Base-by-base conservation (phyloP, 1,284 basidiomycete genomes). In the Moesziomyces parantarcticus region DNA sequence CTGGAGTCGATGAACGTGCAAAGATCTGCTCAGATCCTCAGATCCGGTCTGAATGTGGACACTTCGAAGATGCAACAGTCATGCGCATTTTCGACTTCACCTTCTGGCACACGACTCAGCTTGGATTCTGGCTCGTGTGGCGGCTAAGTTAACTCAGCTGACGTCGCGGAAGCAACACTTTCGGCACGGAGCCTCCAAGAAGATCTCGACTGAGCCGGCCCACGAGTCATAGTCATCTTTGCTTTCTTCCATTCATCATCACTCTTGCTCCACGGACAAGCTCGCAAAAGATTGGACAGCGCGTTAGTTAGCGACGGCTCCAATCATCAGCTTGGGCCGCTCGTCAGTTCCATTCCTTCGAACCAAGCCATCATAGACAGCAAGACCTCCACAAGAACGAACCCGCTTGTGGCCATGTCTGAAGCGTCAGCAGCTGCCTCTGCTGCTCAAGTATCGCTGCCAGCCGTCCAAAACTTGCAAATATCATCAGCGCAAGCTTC, bases 41-140 rank as follows among this genome's bases (percentile, higher is more conserved):
- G 36, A 14, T 32, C 29, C 11, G 29, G 10, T 13, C 13, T 32
- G 2, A 13, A 13, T 8, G 2, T 32, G 29, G 10, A 13, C 3
- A 11, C 10, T 13, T 32, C 5, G 10, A 32, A 1, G 29, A 32
- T 32, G 11, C 10, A 32, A 32, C 29, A 32, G 10, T 3, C 1
- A 10, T 11, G 10, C 29, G 1, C 10, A 32, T 3, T 32, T 32
- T 39, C 36, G 16, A 18, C 3, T 46, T 18, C 29, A 13, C 29
- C 29, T 32, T n/a, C 18, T 45, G 58, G 51, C 58, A 60, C 58
- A 50, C 58, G 58, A 60, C 58, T 60, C 58, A 29, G 36, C 50
- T 22, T 29, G 5, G 34, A 36, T 14, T 13, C 34, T 39, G 36
- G 36, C 36, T 13, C 23, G n/a, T 20, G 21, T 49, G 48, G 39